A percentile compares a stretch with the other conserved stretches of the same genome.
Conservation (phyloP, 352 stramenopile genomes). For the Globisporangium acanthophoron region DNA sequence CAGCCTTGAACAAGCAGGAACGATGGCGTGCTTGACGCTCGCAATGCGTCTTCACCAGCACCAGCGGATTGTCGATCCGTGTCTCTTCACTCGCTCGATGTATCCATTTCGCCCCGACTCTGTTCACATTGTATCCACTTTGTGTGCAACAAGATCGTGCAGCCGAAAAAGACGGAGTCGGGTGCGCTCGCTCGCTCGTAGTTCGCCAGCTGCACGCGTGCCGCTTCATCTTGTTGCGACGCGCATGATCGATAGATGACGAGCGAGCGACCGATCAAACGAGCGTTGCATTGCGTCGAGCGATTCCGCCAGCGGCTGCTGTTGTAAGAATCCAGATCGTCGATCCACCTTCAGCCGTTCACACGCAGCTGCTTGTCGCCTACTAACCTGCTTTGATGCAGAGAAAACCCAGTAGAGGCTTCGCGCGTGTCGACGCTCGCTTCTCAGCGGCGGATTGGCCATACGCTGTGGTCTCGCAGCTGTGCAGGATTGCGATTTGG, state of each 20-base stretch:
- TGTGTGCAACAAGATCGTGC: background rate
- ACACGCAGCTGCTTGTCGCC: too few species aligned
- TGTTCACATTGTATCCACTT: too few species aligned
- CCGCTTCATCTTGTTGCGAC: background rate
- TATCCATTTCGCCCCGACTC: constrained; percentile 9
- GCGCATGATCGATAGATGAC: background rate
- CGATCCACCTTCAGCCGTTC: too few species aligned
- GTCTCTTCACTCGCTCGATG: constrained; percentile 17
- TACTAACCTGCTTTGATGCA: background rate
- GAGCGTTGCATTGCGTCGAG: background rate
- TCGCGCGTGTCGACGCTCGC: background rate
- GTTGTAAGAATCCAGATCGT: background rate
- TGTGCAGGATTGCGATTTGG: background rate
- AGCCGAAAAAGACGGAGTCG: background rate
- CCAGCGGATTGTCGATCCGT: constrained; percentile 15
- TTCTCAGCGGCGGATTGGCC: background rate
- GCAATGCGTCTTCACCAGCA: too few species aligned
- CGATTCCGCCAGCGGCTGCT: background rate
- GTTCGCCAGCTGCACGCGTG: background rate
- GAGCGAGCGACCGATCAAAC: background rate
- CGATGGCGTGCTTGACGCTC: too few species aligned
- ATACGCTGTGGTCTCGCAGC: background rate
- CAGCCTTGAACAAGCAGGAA: too few species aligned
- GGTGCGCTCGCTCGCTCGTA: too few species aligned
- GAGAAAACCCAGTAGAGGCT: background rate